These are phyloP conservation scores for Ichthyophonus hoferi DNA, from an alignment of 208 protist genomes.

Conservation along the genomic window DNA sequence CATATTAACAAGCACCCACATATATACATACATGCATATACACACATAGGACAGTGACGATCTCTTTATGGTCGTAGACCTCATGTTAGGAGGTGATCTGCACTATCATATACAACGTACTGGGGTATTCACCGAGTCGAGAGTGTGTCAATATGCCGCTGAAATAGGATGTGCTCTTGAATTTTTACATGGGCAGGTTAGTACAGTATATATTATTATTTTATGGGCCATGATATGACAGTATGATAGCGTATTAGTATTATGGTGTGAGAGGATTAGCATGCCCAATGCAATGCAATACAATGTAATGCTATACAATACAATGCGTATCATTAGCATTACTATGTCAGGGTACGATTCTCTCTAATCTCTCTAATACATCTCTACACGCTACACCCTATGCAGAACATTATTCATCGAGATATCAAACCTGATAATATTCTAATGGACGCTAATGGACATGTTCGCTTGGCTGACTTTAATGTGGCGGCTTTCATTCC, in stretches of 20 bases:
- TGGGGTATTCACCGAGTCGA: slow-evolving; percentile 19
- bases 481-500: slow-evolving; percentile 37
- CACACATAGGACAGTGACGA: slow-evolving; percentile 33
- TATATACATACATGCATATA: neutral
- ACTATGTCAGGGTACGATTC: no score
- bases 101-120: slow-evolving; percentile 21
- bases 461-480: slow-evolving; percentile 43
- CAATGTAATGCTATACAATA: no score
- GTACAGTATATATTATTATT: no score
- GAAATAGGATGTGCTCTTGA: slow-evolving; percentile 16
- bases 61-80: slow-evolving; percentile 49
- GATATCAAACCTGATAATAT: slow-evolving; percentile 48
- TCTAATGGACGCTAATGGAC: slow-evolving; percentile 36
- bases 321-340: no score
- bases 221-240: no score
- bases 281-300: no score
- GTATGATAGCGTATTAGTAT: neutral
- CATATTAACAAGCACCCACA: neutral
- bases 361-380: no score
- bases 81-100: slow-evolving; percentile 47
- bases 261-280: no score
- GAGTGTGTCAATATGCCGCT: slow-evolving; percentile 30
- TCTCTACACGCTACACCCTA: no score
- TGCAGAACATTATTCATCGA: slow-evolving; percentile 9
- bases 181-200: neutral